Conservation (phyloP, 2,329 filamentous ascomycete genomes). For the Colletotrichum acutatum region DNA sequence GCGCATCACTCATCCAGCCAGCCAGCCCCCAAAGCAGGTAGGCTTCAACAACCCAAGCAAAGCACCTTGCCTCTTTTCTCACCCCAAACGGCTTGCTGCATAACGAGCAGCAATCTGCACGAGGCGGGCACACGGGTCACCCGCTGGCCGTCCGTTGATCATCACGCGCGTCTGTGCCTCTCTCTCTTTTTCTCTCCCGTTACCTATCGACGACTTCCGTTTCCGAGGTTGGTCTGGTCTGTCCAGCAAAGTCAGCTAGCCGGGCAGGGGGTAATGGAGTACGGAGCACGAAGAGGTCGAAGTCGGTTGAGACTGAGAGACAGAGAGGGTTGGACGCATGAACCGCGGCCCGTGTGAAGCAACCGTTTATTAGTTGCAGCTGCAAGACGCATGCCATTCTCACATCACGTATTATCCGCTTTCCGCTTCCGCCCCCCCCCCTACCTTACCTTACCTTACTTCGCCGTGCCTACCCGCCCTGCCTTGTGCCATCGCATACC, state of each 20-base stretch:
- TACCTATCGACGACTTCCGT: conserved; percentile 13
- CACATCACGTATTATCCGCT: conserved; percentile 20
- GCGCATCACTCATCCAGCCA: background rate
- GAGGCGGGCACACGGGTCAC: conserved; percentile 22
- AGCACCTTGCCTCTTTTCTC: background rate
- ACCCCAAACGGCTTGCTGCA: conserved; percentile 27
- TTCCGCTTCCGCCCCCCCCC: background rate
- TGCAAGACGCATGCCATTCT: conserved; percentile 37
- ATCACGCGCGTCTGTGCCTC: background rate
- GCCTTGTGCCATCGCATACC: background rate
- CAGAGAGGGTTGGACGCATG: conserved; percentile 15
- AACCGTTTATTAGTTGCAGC: conserved; percentile 29
- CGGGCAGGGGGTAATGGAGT: background rate
- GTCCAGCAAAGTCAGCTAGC: background rate
- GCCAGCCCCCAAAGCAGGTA: background rate
- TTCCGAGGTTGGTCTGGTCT: conserved; percentile 4
- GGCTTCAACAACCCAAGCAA: background rate
- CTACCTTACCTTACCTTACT: too few relatives aligned
- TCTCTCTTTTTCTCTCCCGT: background rate
- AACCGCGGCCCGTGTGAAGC: conserved; percentile 31
- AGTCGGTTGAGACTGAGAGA: background rate
- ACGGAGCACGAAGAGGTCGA: too few relatives aligned
- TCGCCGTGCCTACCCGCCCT: background rate
- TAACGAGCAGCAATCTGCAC: background rate
- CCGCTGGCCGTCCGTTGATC: conserved; percentile 20